These are phyloP conservation scores for Chimonanthus praecox DNA, from an alignment of 164 flowering plant species.

Conservation along the genomic window DNA sequence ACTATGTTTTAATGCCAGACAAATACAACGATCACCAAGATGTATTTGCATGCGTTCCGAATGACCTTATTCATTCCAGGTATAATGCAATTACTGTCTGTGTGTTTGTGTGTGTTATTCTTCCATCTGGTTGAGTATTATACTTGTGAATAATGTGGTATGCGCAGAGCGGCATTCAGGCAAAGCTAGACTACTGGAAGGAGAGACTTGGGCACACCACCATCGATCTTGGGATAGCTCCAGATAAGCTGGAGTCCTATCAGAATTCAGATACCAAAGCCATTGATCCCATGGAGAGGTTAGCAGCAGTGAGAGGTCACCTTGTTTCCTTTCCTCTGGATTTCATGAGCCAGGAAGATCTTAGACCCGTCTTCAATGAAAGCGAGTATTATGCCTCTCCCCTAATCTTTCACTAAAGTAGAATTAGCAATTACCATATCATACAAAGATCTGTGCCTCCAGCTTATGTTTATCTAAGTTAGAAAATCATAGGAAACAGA, in stretches of 20 bases:
- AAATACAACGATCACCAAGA: conserved; percentile 81
- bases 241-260: conserved; percentile 54
- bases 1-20: conserved; percentile 36
- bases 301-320: conserved; percentile 66
- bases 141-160: neutral
- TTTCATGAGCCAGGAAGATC: conserved; percentile 80
- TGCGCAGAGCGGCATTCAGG: conserved; percentile 61
- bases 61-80: conserved; percentile 88
- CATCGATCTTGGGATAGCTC: conserved; percentile 92
- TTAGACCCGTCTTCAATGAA: conserved; percentile 94
- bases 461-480: neutral
- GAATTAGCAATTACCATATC: neutral
- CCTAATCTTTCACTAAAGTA: conserved; percentile 71
- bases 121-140: neutral
- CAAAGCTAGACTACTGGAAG: conserved; percentile 65
- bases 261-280: conserved; percentile 55
- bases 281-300: conserved; percentile 65
- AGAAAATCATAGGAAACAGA: neutral
- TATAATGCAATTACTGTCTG: conserved; percentile 13
- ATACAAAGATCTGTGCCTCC: neutral
- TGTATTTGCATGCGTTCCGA: conserved; percentile 89
- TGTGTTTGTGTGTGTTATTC: neutral
- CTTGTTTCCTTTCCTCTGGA: conserved; percentile 91
- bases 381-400: conserved; percentile 88
- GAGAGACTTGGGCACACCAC: conserved; percentile 84